These are phyloP conservation scores for bread wheat (Triticum aestivum) DNA, from an alignment of 176 grass and related monocot species.

Conservation along the genomic window DNA sequence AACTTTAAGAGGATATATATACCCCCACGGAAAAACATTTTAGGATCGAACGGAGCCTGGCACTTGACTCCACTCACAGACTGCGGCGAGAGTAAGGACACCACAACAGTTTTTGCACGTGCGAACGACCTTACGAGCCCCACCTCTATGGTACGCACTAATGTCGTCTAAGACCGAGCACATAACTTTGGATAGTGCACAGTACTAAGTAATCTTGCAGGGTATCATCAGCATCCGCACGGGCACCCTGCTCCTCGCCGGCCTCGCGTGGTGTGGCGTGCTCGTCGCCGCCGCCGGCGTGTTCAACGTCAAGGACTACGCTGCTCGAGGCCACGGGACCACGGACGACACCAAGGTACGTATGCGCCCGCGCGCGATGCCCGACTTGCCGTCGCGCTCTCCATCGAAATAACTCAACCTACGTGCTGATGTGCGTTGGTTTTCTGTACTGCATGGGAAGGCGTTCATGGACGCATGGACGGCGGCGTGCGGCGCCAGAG, in stretches of 20 bases:
- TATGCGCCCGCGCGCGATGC: not conserved
- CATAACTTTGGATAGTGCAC: too few relatives aligned
- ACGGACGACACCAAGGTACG: slow-evolving; percentile 58
- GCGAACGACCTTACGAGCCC: too few relatives aligned
- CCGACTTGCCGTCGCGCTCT: not conserved
- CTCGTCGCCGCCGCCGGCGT: not conserved
- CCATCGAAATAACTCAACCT: not conserved
- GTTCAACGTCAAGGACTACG: slow-evolving; percentile 43
- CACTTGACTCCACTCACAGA: too few relatives aligned
- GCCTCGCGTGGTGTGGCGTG: not conserved
- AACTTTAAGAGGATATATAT: too few relatives aligned
- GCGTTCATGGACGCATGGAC: slow-evolving; percentile 49
- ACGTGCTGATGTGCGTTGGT: not conserved
- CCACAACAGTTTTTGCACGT: not conserved
- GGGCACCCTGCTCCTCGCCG: not conserved
- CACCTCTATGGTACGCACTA: too few relatives aligned
- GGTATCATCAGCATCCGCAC: not conserved
- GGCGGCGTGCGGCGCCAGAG: slow-evolving; percentile 30
- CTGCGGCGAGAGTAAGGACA: not conserved
- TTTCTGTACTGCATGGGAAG: not conserved
- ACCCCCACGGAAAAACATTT: too few relatives aligned
- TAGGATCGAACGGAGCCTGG: too few relatives aligned
- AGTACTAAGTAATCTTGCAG: slow-evolving; percentile 12
- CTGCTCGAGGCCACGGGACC: slow-evolving; percentile 40
- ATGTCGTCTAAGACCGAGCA: too few relatives aligned